Evolutionary conservation across 495 filamentous ascomycete genomes (phyloP).

Genomic region (Penicillium chermesinum): DNA sequence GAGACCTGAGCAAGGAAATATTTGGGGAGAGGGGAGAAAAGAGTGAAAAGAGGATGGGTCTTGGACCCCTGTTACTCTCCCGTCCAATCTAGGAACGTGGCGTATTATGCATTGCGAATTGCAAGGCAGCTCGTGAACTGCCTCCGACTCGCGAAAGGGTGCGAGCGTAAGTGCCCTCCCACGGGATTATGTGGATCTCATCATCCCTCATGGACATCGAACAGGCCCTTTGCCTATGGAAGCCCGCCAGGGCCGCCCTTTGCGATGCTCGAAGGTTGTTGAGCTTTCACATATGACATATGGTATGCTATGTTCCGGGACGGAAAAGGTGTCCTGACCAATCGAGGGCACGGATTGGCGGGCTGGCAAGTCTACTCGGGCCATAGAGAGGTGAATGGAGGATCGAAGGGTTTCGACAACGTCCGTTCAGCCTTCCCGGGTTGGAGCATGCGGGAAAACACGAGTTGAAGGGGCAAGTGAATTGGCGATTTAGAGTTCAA

Average conservation of each 20-base stretch:
- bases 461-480: too few relatives aligned
- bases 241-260: too few relatives aligned
- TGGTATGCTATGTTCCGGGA: background rate
- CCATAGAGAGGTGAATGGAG: background rate
- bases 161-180: background rate
- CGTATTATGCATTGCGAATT: background rate
- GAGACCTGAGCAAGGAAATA: background rate
- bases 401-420: too few relatives aligned
- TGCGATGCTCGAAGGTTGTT: background rate
- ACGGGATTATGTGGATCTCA: background rate
- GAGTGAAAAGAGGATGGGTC: background rate
- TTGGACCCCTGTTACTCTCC: background rate
- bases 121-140: background rate
- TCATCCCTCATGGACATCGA: background rate
- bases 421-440: too few relatives aligned
- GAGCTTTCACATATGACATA: too few relatives aligned
- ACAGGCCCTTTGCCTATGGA: too few relatives aligned
- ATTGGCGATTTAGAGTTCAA: too few relatives aligned
- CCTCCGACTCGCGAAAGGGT: background rate
- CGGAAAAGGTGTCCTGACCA: conserved; percentile 14
- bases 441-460: too few relatives aligned
- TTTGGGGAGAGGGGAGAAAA: background rate
- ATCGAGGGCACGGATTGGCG: background rate
- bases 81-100: background rate
- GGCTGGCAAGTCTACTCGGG: background rate